Base-by-base conservation (phyloP, 2,329 filamentous ascomycete genomes). In the Talaromyces funiculosus region DNA sequence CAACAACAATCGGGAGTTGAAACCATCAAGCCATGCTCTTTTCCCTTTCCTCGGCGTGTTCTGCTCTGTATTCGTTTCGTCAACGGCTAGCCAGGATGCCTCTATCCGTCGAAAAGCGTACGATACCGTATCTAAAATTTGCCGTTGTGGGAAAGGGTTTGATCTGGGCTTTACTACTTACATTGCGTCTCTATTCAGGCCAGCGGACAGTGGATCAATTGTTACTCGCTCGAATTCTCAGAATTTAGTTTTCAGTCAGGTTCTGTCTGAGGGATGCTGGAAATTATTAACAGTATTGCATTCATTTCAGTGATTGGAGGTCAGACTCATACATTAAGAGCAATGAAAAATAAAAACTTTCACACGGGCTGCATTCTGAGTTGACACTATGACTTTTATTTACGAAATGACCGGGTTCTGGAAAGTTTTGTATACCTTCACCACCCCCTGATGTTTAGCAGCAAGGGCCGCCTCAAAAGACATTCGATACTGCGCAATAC, bases 61-160 rank as follows among this genome's bases (percentile, higher is more conserved):
- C n/a, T 60, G 59, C 42, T 60, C 59, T 45, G 35, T 56, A 9
- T 60, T 29, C 16, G 59, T 60, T 22, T 53, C 59, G 5, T 60
- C 59, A 1, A 22, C 45, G 4, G 42, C 56, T 20, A 56, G 59
- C 20, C 20, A 18, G 33, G 29, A 60, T 26, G 33, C 33, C 12
- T 14, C 18, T 31, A 51, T 45, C 14, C 59, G 59, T 10, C 51
- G 24, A 35, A 60, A 51, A 54, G 40, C 59, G 8, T 45, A 49
- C 6, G 40, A 60, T 31, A 56, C 18, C 4, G 42, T 56, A 10
- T 37, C 33, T 4, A 60, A 20, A 20, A 47, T 56, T 9, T 60
- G 59, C 33, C 29, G 42, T 29, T 60, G 59, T 40, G 53, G 35
- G 5, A 54, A 16, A 38, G 59, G 59, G 7, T 60, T 53, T 53